Evolutionary conservation across 305 asterid genomes (phyloP), one percentile per base, ranked within the genome.

Genomic region (Rubia peregrina): DNA sequence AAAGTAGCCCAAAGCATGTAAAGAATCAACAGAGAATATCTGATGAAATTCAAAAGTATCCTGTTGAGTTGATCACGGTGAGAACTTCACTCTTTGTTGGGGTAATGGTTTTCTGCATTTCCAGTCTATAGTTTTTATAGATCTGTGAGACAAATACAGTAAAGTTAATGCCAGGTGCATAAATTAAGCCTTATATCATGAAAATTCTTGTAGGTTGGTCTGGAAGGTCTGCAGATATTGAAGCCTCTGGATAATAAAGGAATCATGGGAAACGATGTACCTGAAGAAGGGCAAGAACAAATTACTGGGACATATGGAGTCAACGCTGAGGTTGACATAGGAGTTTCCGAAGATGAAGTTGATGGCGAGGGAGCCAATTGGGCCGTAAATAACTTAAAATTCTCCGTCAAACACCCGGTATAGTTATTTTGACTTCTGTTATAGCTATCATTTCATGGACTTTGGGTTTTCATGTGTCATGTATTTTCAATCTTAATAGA

Each of bases 351-450:
- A 79, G 96, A 82, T 40, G 84, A 83, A 51, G 71, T 8, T 71
- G 96, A 81, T 64, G 87, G 80, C 55, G 79, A 70, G 73, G 79
- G 60, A 71, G 85, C 80, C 55, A 85, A 87, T 59, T 88, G 96
- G 95, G 77, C 77, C 77, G 88, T 95, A 74, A 96, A 88, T 77
- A 88, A 85, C 74, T 65, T 95, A 75, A 92, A 86, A 76, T 88
- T 95, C 84, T 92, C 98, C 3, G 90, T 95, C 69, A 81, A 87
- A 59, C 90, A 92, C 75, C 98, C 98, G 87, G 99, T 95, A 90
- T 65, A 67, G 70, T 73, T 48, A 4, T 42, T 64, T 71, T 74
- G 24, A 73, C 59, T 56, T 65, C 46, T 57, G 41, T 9, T 67
- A 41, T 71, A 26, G 41, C 33, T 74, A 66, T 36, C 63, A 9